Base-by-base conservation (phyloP, 345 rosid genomes). In the Noccaea bulbosa region DNA sequence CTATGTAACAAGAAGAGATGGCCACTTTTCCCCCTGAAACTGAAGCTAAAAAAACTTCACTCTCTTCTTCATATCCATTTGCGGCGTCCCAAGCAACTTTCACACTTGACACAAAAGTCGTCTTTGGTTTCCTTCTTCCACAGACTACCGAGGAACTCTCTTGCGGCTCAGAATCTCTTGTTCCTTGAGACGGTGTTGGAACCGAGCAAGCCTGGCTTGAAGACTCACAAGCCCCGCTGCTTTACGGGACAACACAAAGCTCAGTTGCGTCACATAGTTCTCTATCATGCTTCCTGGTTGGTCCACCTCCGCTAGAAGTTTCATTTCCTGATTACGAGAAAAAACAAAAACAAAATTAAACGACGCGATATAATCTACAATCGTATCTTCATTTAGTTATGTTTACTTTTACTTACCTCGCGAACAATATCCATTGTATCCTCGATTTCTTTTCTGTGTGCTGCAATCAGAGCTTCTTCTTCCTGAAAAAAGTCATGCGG, bases 381-480 rank as follows among this genome's bases (percentile, higher is more conserved):
- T 32, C 7, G 45, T 10, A 8, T 47, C n/a, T 51, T 66, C 38
- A 33, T 33, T 32, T 16, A 41, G 39, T 1, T 20, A 33, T 0
- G 40, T 59, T 34, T 43, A 72, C 86, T 84, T 59, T 34, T 43
- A 72, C 86, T 84, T 81, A 92, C 99, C 81, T 95, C 99, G 15
- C 97, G 97, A 51, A 92, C 98, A 62, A 92, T 92, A 80, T 88
- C 98, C 98, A 95, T 92, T 39, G 98, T 92, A 69, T 95, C 97
- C 82, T 95, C 98, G 6, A 92, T 92, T 85, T 95, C 98, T 85
- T 95, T 90, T 76, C 99, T 86, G 66, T 95, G 99, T 41, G 97
- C 97, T 11, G 92, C 86, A 32, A 92, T 85, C 62, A 95, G 80
- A 45, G 97, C 98, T 81, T 89, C 97, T 83, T 95, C 99, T 77